Evolutionary conservation across 352 stramenopile genomes (phyloP), one percentile per base, ranked within the genome.

Genomic region (Globisporangium megalacanthum): DNA sequence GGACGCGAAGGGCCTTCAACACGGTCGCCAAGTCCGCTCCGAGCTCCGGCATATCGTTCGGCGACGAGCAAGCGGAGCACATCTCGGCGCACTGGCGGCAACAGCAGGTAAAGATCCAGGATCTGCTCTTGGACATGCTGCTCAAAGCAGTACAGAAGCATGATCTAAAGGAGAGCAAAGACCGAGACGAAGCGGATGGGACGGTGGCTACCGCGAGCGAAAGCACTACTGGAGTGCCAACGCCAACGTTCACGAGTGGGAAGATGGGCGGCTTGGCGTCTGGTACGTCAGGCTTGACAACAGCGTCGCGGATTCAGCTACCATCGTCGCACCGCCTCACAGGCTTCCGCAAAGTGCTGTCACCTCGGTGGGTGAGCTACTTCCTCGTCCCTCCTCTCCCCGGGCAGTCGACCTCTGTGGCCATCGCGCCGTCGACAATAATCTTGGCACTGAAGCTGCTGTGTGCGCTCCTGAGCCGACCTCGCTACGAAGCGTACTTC

Each of bases 81-180:
- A 42, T 29, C 35, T 52, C 22, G 33, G 50, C 49, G 11, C 64
- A 63, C n/a, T 41, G 17, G 50, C 42, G 29, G 37, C 37, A 57
- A 19, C 67, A 73, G 4, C 79, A 89, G 47, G 63, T 70, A 13
- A 74, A 75, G 42, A 63, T 83, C 8, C 78, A 88, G 49, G 71
- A 86, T 36, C 60, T 91, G 35, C 58, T 91, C 13, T 54, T 91
- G 5, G 74, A 87, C 51, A 76, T 85, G 31, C 52, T 91, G 17
- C 49, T 76, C 20, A 88, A 87, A 52, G 81, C 78, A 1, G 78
- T 88, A 6, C 77, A 87, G 54, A 91, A 91, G 31, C 70, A 83
- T 33, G 81, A 91, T 50, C 33, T 89, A 31, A 91, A 91, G 59
- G 75, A 85, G 60, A 76, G 53, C 45, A 84, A 77, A 46, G 73